These are phyloP conservation scores for Trichoderma sp. DNA, from an alignment of 2,329 filamentous ascomycete genomes.

Conservation along the genomic window DNA sequence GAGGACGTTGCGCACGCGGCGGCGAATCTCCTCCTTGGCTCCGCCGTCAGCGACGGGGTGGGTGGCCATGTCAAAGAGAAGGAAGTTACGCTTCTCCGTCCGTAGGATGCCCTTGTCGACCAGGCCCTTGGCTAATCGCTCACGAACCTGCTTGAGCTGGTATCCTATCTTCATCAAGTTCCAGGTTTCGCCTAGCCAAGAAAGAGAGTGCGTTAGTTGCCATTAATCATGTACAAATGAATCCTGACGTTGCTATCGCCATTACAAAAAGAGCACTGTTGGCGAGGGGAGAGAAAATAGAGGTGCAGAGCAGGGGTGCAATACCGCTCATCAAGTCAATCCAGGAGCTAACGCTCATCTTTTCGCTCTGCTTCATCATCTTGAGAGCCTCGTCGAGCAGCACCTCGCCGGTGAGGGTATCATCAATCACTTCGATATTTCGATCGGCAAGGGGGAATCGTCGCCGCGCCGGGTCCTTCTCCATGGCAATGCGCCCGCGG, in stretches of 20 bases:
- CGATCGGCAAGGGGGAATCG: slow-evolving; percentile 91
- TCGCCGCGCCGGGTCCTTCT: slow-evolving; percentile 89
- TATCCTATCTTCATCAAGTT: slow-evolving; percentile 99
- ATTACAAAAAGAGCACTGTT: not conserved
- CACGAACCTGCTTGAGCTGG: slow-evolving; percentile 97
- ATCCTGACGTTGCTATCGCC: not conserved
- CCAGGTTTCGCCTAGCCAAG: slow-evolving; percentile 84
- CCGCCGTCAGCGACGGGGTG: slow-evolving; percentile 95
- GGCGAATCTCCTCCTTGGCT: slow-evolving; percentile 95
- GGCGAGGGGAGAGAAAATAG: not conserved
- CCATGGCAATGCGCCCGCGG: slow-evolving; percentile 95
- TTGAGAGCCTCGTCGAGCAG: slow-evolving; percentile 96
- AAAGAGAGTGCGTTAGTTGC: slow-evolving; percentile 8
- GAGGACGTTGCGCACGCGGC: slow-evolving; percentile 87
- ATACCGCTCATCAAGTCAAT: slow-evolving; percentile 98
- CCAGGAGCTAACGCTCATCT: slow-evolving; percentile 99
- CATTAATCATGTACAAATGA: not conserved
- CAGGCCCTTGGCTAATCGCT: slow-evolving; percentile 93
- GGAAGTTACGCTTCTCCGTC: slow-evolving; percentile 98
- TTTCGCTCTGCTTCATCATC: slow-evolving; percentile 99
- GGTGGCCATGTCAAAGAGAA: slow-evolving; percentile 99
- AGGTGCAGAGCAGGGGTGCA: slow-evolving; percentile 7
- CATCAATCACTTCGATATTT: slow-evolving; percentile 95
- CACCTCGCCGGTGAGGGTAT: slow-evolving; percentile 94
- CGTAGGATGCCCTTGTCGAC: slow-evolving; percentile 98